These are phyloP conservation scores for Chaetoceros tenuissimus DNA, from an alignment of 108 stramenopile species.

Conservation along the genomic window DNA sequence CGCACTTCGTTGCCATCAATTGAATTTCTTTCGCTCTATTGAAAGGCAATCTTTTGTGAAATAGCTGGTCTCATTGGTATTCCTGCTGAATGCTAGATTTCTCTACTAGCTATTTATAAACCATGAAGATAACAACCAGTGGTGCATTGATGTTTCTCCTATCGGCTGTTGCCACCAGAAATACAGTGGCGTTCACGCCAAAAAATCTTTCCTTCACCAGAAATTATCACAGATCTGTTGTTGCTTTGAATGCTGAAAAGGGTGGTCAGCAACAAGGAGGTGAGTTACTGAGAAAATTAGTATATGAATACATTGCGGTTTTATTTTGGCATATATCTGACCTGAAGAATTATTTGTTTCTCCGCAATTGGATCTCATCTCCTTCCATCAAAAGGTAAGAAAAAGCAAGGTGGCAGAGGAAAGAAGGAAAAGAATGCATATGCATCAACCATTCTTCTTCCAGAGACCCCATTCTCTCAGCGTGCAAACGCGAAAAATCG, in stretches of 20 bases:
- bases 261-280: not conserved
- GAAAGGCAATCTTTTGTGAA: too few species aligned
- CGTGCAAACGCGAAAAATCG: slow-evolving; percentile 89
- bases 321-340: too few species aligned
- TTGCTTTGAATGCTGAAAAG: not conserved
- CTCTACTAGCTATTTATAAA: too few species aligned
- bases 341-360: too few species aligned
- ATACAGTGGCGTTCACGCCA: not conserved
- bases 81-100: too few species aligned
- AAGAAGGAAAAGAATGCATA: slow-evolving; percentile 81
- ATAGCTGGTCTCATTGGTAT: too few species aligned
- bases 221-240: not conserved
- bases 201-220: not conserved
- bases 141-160: not conserved
- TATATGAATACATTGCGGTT: too few species aligned
- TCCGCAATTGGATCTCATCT: too few species aligned
- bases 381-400: too few species aligned
- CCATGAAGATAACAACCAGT: not conserved
- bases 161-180: not conserved
- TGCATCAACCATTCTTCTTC: slow-evolving; percentile 85
- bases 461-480: slow-evolving; percentile 87
- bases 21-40: too few species aligned
- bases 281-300: too few species aligned
- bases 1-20: too few species aligned
- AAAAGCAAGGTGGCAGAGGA: slow-evolving; percentile 14